Evolutionary conservation across 2,329 filamentous ascomycete species (phyloP).

Genomic region (Fusarium xylarioides): DNA sequence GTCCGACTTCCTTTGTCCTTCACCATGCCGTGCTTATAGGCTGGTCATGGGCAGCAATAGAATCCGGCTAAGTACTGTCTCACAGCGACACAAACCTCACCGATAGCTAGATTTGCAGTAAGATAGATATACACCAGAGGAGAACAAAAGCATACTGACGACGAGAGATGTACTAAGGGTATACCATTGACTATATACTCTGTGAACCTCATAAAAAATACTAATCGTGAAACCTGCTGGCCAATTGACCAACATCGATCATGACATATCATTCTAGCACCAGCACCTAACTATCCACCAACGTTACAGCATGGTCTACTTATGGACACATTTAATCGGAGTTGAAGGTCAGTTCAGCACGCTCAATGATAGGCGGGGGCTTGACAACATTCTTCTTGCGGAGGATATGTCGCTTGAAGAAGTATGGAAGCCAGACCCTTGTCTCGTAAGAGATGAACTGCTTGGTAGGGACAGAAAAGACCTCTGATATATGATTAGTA

Average conservation of each 20-base stretch:
- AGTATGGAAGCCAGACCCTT: conserved; percentile 48
- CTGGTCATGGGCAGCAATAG: too few relatives aligned
- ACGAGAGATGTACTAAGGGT: background rate
- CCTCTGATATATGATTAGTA: background rate
- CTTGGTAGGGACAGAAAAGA: conserved; percentile 47
- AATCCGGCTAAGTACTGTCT: fast-evolving
- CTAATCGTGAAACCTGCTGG: background rate
- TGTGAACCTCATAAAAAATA: background rate
- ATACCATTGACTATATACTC: background rate
- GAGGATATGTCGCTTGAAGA: conserved; percentile 50
- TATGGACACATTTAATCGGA: background rate
- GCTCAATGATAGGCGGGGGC: conserved; percentile 46
- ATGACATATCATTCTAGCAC: background rate
- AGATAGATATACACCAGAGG: fast-evolving
- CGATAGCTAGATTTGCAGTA: fast-evolving
- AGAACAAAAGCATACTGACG: fast-evolving
- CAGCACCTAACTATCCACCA: background rate
- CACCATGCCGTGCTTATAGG: background rate
- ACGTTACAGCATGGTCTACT: fast-evolving
- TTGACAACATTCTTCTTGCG: conserved; percentile 43
- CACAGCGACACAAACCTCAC: too few relatives aligned
- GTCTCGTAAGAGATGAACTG: conserved; percentile 47
- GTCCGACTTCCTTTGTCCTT: too few relatives aligned
- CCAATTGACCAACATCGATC: fast-evolving
- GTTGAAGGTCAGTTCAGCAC: conserved; percentile 6